Base-by-base conservation (phyloP, 2,329 filamentous ascomycete genomes). In the Pseudocercospora macadamiae region DNA sequence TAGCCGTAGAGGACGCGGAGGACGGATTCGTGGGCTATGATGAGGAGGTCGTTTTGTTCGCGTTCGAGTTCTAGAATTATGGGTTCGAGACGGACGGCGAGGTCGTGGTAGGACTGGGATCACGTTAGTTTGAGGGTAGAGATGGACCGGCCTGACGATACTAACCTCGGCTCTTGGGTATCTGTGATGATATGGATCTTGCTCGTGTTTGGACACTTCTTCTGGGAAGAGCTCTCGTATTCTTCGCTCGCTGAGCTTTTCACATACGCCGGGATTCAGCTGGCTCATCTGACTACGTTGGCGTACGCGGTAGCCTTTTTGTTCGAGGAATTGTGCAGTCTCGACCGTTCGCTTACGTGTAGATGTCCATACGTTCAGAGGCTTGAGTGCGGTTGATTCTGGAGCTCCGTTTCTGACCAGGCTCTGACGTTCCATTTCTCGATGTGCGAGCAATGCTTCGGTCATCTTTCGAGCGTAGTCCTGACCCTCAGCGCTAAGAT, bases 11-110 rank as follows among this genome's bases (percentile, higher is more conserved):
- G 83, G 21, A 99, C 95, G 42, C 95, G 90, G 47, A 99, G 83
- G n/a, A 99, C 95, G 52, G 91, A 96, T 75, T 99, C 95, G 74
- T 99, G 95, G 0, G 95, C 95, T 66, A 99, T 97, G 71, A 99
- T 97, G 54, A 99, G 84, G n/a, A 99, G 83, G 73, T 99, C 95
- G 66, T 96, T 96, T 69, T 97, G 91, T 77, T 99, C 95, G 42
- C 95, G 88, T 79, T 99, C 95, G 12, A 99, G 84, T 74, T 99
- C 95, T 26, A 99, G 85, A 71, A 99, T 99, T 70, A 99, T 96
- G 37, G 95, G 96, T 74, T 99, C 95, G 47, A 99, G 86, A 19
- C 95, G 90, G 60, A 99, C 95, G n/a, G 95, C 95, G 42, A 99
- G 86, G 71, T 99, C 95, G 73, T 99, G 95, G 75, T 99, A 99